phyloP scores from a whole-genome alignment of 257 asterid genomes.

The Fraxinus excelsior region DNA sequence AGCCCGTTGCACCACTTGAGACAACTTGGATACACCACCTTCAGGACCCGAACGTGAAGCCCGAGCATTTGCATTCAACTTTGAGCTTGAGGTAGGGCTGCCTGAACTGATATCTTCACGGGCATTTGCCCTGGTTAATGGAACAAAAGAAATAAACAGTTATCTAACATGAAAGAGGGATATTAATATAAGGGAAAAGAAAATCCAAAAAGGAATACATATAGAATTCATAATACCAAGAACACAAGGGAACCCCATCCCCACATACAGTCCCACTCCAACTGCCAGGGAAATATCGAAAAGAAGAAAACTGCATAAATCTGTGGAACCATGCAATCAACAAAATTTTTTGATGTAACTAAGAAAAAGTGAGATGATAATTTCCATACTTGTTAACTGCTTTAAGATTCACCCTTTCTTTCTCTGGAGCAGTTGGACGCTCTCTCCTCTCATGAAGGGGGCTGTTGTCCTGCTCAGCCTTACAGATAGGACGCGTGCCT shows the following conservation, averaged over 20 bases:
- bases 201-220: neutral
- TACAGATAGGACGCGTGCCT: conserved; percentile 36
- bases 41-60: conserved; percentile 76
- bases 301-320: conserved; percentile 2
- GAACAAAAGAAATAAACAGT: conserved; percentile 17
- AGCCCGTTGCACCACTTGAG: conserved; percentile 60
- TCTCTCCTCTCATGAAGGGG: conserved; percentile 42
- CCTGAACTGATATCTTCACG: conserved; percentile 79
- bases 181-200: conserved; percentile 1
- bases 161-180: conserved; percentile 22
- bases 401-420: conserved; percentile 42
- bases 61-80: conserved; percentile 65
- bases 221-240: conserved; percentile 14
- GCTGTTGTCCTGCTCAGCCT: conserved; percentile 38
- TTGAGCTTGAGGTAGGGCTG: conserved; percentile 83
- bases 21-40: conserved; percentile 60
- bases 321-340: conserved; percentile 10
- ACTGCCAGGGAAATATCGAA: neutral
- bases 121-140: conserved; percentile 57
- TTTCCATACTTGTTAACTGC: conserved; percentile 48
- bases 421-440: conserved; percentile 37
- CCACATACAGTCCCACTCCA: neutral
- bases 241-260: neutral
- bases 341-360: neutral
- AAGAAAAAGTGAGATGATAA: neutral